Conservation (phyloP, 768 basidiomycete species). For the Calocybe gangraenosa region DNA sequence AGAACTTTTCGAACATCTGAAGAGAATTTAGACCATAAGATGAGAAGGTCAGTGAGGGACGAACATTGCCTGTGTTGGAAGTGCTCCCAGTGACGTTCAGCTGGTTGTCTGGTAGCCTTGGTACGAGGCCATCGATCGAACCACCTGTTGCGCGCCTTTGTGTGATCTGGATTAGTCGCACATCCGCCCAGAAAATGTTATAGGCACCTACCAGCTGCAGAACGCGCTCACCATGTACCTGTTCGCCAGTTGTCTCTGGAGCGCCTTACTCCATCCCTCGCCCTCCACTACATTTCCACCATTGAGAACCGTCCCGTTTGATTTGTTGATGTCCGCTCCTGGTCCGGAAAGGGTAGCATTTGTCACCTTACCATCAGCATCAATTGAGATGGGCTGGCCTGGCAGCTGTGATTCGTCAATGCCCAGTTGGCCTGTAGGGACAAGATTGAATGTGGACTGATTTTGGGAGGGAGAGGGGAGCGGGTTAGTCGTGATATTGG, state of each 20-base stretch:
- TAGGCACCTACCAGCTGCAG: constrained; percentile 76
- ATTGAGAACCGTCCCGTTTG: constrained; percentile 54
- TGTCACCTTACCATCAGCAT: constrained; percentile 11
- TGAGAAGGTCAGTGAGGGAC: constrained; percentile 22
- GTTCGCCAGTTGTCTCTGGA: constrained; percentile 76
- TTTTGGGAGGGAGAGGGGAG: constrained; percentile 48
- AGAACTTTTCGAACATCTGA: constrained; percentile 91
- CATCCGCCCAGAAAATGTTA: background rate
- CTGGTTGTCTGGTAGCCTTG: constrained; percentile 63
- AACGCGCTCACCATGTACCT: constrained; percentile 79
- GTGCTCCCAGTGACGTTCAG: constrained; percentile 66
- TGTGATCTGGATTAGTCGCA: background rate
- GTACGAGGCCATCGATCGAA: constrained; percentile 64
- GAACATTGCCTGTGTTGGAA: constrained; percentile 69
- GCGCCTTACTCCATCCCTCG: constrained; percentile 62
- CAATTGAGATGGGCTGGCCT: constrained; percentile 50
- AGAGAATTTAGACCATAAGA: constrained; percentile 1
- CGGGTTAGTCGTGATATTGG: constrained; percentile 56
- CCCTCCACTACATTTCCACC: constrained; percentile 57
- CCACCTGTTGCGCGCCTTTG: constrained; percentile 85
- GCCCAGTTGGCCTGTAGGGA: constrained; percentile 81
- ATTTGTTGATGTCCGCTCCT: constrained; percentile 55
- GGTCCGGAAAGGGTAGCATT: constrained; percentile 53
- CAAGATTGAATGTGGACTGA: constrained; percentile 59
- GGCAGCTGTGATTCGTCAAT: constrained; percentile 69